Evolutionary conservation across 1,284 basidiomycete genomes (phyloP).

Genomic region (Phlebopus sp.): DNA sequence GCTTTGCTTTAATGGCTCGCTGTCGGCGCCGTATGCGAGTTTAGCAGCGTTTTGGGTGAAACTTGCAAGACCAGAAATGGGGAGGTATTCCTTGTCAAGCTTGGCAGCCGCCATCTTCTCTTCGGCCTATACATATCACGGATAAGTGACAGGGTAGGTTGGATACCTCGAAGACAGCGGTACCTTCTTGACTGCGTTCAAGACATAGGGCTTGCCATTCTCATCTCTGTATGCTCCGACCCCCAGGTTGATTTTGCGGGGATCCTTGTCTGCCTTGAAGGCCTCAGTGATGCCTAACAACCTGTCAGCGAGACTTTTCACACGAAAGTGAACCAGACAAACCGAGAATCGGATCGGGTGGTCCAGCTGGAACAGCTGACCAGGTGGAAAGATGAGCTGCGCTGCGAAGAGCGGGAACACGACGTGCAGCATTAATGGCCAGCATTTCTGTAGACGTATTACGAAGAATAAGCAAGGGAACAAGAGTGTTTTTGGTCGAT

Average conservation of each 20-base stretch:
- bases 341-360: slow-evolving; percentile 94
- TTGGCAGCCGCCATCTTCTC: slow-evolving; percentile 64
- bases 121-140: slow-evolving; percentile 72
- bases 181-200: slow-evolving; percentile 87
- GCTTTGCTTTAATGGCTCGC: slow-evolving; percentile 70
- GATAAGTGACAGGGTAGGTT: slow-evolving; percentile 6
- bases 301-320: slow-evolving; percentile 7
- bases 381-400: slow-evolving; percentile 66
- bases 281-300: slow-evolving; percentile 81
- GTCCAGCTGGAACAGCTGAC: slow-evolving; percentile 83
- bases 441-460: slow-evolving; percentile 37
- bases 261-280: slow-evolving; percentile 90
- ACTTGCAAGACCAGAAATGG: slow-evolving; percentile 87
- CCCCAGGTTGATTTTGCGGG: slow-evolving; percentile 96
- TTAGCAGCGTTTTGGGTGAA: slow-evolving; percentile 90
- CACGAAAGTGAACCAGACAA: slow-evolving; percentile 25
- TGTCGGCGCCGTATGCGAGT: slow-evolving; percentile 90
- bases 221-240: slow-evolving; percentile 94
- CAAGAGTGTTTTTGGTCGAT: slow-evolving; percentile 12
- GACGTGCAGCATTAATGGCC: slow-evolving; percentile 42
- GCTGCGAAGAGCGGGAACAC: slow-evolving; percentile 36
- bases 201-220: slow-evolving; percentile 93
- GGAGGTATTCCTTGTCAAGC: slow-evolving; percentile 97
- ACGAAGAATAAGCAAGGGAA: slow-evolving; percentile 10
- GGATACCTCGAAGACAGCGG: slow-evolving; percentile 13